Evolutionary conservation across 1,284 basidiomycete species (phyloP), one percentile per base, ranked within the genome.

Genomic region (Heterobasidion parviporum): DNA sequence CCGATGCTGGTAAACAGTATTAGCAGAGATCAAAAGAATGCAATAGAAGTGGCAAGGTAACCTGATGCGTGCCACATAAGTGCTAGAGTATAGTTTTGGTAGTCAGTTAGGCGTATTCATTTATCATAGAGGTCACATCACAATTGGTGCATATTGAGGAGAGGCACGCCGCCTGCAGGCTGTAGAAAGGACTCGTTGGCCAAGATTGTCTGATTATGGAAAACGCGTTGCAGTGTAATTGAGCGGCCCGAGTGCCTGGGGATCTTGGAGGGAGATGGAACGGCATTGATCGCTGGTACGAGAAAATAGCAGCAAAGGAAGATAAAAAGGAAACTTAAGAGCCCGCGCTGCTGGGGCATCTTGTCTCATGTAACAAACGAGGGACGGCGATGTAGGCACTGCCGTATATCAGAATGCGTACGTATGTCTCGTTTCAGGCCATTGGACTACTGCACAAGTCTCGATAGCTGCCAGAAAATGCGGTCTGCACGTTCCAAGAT

Each of bases 51-150:
- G 54, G 59, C 50, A 53, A 50, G 32, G 63, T 65, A 50, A 76
- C 75, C 65, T 64, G 53, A 75, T 65, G 41, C 63, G 62, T 18
- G 74, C 67, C 16, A 75, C 65, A 62, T 78, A 78, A 50, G 76
- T 68, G 59, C 75, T 77, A 56, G 18, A 54, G n/a, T 32, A 15
- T 15, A 12, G 38, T 10, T 8, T 41, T 10, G n/a, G n/a, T n/a
- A n/a, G 38, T 41, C n/a, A 41, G 38, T 41, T 41, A 4, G 38
- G n/a, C 5, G 26, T 5, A 5, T 26, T 26, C 26, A 41, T 41
- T n/a, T 12, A 41, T 10, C 10, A 41, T 41, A 41, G n/a, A 10
- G 38, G 38, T 10, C 38, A n/a, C 7, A 41, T n/a, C 38, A 41
- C 38, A 6, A 41, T n/a, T 41, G 38, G 38, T 41, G 38, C 38